These are phyloP conservation scores for Asterella californica DNA, from an alignment of 225 moss, liverwort and hornwort species.

Conservation along the genomic window DNA sequence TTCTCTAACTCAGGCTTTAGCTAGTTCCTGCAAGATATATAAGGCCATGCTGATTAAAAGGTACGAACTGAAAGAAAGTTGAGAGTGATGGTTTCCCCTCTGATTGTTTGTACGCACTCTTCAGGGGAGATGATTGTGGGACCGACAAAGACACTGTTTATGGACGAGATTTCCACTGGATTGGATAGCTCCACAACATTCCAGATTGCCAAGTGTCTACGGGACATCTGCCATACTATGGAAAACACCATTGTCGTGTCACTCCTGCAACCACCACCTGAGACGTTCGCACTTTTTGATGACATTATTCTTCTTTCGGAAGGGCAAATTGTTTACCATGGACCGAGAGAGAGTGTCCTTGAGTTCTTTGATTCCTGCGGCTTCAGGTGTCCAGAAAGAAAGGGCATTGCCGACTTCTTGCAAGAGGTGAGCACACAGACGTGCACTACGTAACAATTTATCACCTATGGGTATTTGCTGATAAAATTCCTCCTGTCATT, in stretches of 20 bases:
- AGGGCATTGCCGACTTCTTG: conserved; percentile 34
- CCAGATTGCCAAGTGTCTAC: conserved; percentile 33
- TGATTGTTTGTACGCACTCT: neutral
- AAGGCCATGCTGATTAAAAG: neutral
- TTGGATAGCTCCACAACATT: conserved; percentile 39
- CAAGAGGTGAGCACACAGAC: conserved; percentile 31
- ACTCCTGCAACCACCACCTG: conserved; percentile 40
- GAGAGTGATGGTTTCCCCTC: neutral
- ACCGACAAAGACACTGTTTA: conserved; percentile 33
- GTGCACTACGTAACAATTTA: no score
- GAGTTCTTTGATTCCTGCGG: conserved; percentile 34
- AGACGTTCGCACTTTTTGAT: conserved; percentile 32
- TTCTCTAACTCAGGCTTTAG: no score
- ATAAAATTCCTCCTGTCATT: no score
- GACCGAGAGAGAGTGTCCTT: conserved; percentile 20
- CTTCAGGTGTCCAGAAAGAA: conserved; percentile 30
- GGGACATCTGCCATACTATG: conserved; percentile 27
- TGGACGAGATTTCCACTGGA: conserved; percentile 41
- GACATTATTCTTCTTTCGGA: conserved; percentile 35
- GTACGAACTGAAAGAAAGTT: neutral
- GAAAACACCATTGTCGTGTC: conserved; percentile 27
- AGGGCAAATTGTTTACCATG: conserved; percentile 34
- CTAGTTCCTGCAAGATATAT: no score
- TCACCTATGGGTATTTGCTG: no score
- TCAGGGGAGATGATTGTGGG: conserved; percentile 40